Base-by-base conservation (phyloP, 2,329 filamentous ascomycete species). In the Aspergillus versicolor region DNA sequence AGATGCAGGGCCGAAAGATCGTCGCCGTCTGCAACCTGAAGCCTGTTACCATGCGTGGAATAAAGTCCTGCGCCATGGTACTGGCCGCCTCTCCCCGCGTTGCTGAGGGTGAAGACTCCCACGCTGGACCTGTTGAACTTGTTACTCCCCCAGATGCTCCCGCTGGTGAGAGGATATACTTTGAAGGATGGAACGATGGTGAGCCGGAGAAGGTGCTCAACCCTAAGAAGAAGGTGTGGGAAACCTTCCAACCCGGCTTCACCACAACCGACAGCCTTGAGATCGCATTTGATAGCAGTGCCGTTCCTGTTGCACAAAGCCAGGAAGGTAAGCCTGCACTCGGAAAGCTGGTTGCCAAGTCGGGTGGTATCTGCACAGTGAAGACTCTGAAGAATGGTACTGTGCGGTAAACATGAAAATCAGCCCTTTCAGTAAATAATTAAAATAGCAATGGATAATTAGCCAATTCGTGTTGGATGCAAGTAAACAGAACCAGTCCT, bases 171-270 rank as follows among this genome's bases (percentile, higher is more conserved):
- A 82, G 90, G 13, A 90, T 97, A 51, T 92, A 83, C 82, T 99
- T 99, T 72, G 90, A 97, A 73, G 94, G 94, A 47, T 99, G 91
- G 88, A 69, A 65, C 46, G 83, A 91, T 75, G 92, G 91, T 58
- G 90, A 96, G 81, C 92, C 94, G 0, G 94, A 99, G 83, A 88
- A 88, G 61, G 86, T 93, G 51, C 83, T 99, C 57, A 99, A 97
- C 83, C 94, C 94, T 57, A 99, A 99, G 88, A 99, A 97, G 87
- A 97, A 97, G 87, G 81, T 97, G 60, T 97, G 93, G 92, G 94
- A 99, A 82, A 91, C 84, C 9, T 91, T 96, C 78, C 93, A 97
- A 82, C 92, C 92, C 1, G 94, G 93, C 0, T 97, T 97, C 79
- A 96, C 90, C 30, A 99, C 93, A 7, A 96, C 89, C 1, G 88